Evolutionary conservation across 306 rosid genomes (phyloP), one percentile per base, ranked within the genome.

Genomic region (Neltuma alba): DNA sequence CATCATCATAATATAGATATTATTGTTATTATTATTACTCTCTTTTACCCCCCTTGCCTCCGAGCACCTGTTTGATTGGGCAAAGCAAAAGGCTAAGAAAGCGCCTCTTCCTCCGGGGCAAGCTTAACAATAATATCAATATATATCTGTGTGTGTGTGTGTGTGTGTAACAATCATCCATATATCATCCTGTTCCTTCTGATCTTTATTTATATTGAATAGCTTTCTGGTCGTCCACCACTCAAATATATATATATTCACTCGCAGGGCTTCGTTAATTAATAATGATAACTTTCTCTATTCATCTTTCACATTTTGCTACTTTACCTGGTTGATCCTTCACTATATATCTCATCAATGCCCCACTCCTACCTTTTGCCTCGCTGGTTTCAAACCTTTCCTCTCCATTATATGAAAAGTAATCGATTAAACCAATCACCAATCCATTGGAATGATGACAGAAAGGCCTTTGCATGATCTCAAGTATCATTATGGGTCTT

Each of bases 51-150:
- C 28, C n/a, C 44, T 82, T 82, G 75, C 71, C 69, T 60, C 42
- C 10, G 31, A 71, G 9, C n/a, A 23, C 9, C 18, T 42, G 37
- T 69, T 13, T 69, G 74, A 41, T 69, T 69, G n/a, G 6, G 37
- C 23, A 69, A 42, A 69, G 37, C 74, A 69, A 69, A 69, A 69
- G 74, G 55, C 74, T 69, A 42, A 69, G 74, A 69, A 69, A 42
- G 13, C 55, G 74, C 55, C 74, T 69, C 11, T 42, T 69, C 55
- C n/a, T 69, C 74, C 52, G 74, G 74, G 11, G 20, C 73, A 11
- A 68, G 21, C 52, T 45, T 38, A 52, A n/a, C 11, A 48, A 48
- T 48, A 48, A 16, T n/a, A 18, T 48, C 9, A 48, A 18, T 38
- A 7, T 1, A 13, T 10, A 0, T 20, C 36, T 58, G 13, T 9